Evolutionary conservation across 208 protist species (phyloP).

Genomic region (Acanthamoeba sp.): DNA sequence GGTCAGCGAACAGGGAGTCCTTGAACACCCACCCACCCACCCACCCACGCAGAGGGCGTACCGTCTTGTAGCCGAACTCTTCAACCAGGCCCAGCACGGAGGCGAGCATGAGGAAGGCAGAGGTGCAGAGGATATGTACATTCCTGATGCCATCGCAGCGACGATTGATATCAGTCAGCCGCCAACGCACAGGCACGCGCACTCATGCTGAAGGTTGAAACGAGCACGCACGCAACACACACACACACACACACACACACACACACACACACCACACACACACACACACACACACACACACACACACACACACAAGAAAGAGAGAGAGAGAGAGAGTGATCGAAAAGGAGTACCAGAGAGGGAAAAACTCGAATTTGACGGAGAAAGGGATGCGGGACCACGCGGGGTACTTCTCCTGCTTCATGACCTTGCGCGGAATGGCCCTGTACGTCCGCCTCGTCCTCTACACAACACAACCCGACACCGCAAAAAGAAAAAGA

Average conservation of each 20-base stretch:
- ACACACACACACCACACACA: no score
- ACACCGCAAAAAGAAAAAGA: background rate
- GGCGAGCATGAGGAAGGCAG: conserved; percentile 38
- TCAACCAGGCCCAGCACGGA: conserved; percentile 55
- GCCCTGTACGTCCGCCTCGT: conserved; percentile 40
- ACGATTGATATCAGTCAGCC: background rate
- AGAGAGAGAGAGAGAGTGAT: background rate
- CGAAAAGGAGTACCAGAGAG: conserved; percentile 10
- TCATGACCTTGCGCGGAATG: conserved; percentile 32
- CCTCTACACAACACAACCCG: background rate
- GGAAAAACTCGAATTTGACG: conserved; percentile 56
- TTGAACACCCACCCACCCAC: background rate
- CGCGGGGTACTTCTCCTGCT: conserved; percentile 62
- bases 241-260: no score
- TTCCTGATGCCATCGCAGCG: background rate
- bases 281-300: no score
- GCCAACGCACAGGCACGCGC: no score
- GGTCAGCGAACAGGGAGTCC: no score
- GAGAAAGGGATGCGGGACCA: conserved; percentile 46
- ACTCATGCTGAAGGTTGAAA: no score
- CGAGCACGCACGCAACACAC: no score
- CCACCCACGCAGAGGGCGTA: background rate
- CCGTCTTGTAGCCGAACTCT: conserved; percentile 66
- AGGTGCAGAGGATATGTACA: conserved; percentile 10
- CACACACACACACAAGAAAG: background rate